Evolutionary conservation across 164 flowering plant genomes (phyloP).

Genomic region (Saururus chinensis): DNA sequence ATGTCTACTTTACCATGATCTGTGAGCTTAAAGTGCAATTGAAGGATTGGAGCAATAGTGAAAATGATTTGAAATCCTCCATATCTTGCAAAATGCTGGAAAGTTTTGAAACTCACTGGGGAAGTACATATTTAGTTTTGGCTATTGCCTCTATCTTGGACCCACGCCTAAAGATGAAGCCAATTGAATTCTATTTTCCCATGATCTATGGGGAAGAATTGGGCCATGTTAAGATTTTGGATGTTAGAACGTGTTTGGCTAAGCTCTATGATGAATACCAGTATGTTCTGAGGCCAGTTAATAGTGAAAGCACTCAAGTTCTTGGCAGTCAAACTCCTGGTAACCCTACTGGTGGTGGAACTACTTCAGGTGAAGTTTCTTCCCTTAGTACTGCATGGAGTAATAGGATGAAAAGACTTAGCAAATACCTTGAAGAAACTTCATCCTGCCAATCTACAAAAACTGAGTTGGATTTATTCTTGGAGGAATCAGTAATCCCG

Average conservation of each 20-base stretch:
- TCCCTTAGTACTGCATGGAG: not conserved
- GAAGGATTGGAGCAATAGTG: not conserved
- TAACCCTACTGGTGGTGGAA: not conserved
- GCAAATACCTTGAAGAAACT: slow-evolving; percentile 2
- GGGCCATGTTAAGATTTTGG: not conserved
- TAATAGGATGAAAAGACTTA: not conserved
- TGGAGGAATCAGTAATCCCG: slow-evolving; percentile 7
- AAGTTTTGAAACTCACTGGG: slow-evolving; percentile 6
- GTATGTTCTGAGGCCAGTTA: not conserved
- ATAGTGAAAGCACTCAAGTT: not conserved
- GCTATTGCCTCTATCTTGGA: slow-evolving; percentile 7
- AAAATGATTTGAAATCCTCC: not conserved
- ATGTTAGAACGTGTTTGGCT: not conserved
- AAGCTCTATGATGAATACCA: slow-evolving; percentile 7
- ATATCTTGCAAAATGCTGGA: slow-evolving; percentile 1
- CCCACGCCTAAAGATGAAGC: slow-evolving; percentile 10
- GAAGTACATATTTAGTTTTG: not conserved
- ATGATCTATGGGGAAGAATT: slow-evolving; percentile 5
- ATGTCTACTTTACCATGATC: slow-evolving; percentile 5
- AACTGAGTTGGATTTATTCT: slow-evolving; percentile 6
- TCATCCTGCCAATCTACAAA: not conserved
- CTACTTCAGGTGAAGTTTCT: not conserved
- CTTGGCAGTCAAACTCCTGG: not conserved
- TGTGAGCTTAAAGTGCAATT: slow-evolving; percentile 1
- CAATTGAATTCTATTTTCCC: slow-evolving; percentile 5